Evolutionary conservation across 306 rosid species (phyloP).

Genomic region (Senna siamea): DNA sequence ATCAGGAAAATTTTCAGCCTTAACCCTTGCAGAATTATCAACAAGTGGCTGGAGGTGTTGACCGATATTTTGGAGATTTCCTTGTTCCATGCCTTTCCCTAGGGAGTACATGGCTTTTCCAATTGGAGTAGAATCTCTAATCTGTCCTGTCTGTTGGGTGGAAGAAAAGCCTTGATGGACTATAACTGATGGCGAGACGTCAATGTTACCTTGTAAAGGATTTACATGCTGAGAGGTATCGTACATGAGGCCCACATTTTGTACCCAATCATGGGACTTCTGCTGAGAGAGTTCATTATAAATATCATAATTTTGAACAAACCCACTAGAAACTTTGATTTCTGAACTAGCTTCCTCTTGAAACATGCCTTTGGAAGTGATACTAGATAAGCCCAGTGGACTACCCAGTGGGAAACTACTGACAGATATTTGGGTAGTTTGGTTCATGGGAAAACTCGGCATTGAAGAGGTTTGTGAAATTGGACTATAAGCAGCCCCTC

Average conservation of each 20-base stretch:
- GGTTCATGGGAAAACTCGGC: constrained; percentile 71
- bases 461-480: constrained; percentile 62
- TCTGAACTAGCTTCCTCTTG: constrained; percentile 56
- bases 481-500: constrained; percentile 57
- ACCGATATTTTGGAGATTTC: constrained; percentile 50
- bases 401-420: constrained; percentile 70
- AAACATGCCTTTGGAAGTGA: constrained; percentile 56
- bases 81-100: constrained; percentile 53
- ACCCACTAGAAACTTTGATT: constrained; percentile 56
- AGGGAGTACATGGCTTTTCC: constrained; percentile 57
- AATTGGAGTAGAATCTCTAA: constrained; percentile 49
- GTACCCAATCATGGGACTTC: constrained; percentile 80
- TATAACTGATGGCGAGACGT: constrained; percentile 59
- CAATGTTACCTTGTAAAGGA: constrained; percentile 59
- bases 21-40: constrained; percentile 61
- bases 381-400: constrained; percentile 53
- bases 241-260: constrained; percentile 60
- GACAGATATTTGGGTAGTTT: constrained; percentile 55
- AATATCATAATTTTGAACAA: constrained; percentile 61
- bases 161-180: constrained; percentile 70
- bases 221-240: constrained; percentile 64
- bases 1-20: constrained; percentile 60
- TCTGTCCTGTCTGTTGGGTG: constrained; percentile 56
- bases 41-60: constrained; percentile 51
- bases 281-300: constrained; percentile 70